Base-by-base conservation (phyloP, 1,139 yeast genomes). In the Protomyces lactucae-debilis region DNA sequence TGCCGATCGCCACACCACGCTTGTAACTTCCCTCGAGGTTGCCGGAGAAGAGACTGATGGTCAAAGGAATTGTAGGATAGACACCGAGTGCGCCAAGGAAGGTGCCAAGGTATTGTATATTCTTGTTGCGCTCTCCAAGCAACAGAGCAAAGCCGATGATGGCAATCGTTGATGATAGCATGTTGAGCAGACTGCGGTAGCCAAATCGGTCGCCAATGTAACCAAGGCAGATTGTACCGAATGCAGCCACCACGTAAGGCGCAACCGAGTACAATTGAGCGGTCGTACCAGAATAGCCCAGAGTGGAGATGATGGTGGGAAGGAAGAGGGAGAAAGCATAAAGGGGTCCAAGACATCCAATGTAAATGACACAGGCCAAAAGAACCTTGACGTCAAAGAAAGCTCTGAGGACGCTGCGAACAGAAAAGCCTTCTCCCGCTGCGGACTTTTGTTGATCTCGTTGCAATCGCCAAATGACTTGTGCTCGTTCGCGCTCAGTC, bases 1-100 rank as follows among this genome's bases (percentile, higher is more conserved):
- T 70, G 8, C 79, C 81, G 73, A 77, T 74, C 1, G 77, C 79
- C 57, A 78, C 73, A 2, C 78, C 78, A 57, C 81, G 72, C 67
- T 77, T 78, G 67, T 72, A 73, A 2, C 73, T 71, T 8, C 77
- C 77, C 3, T 77, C 72, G 57, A 77, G 70, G 66, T 79, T 79
- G 66, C 74, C 77, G 1, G 78, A 72, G 53, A 73, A 69, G 81
- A 80, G 78, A 3, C 78, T 72, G 55, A 78, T 73, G 18, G 74
- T 69, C 18, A 74, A 70, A 6, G 81, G 80, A 64, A 76, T 73
- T 1, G 75, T 74, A 1, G 77, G 72, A 61, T 73, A 77, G 18
- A 75, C 67, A 0, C 80, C 81, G 25, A 73, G 65, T 9, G 76
- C 76, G 14, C 74, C 72, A 12, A 79, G 65, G 68, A 74, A 77